Evolutionary conservation across 805 yeast species (phyloP).

Genomic region (Kregervanrija delftensis): DNA sequence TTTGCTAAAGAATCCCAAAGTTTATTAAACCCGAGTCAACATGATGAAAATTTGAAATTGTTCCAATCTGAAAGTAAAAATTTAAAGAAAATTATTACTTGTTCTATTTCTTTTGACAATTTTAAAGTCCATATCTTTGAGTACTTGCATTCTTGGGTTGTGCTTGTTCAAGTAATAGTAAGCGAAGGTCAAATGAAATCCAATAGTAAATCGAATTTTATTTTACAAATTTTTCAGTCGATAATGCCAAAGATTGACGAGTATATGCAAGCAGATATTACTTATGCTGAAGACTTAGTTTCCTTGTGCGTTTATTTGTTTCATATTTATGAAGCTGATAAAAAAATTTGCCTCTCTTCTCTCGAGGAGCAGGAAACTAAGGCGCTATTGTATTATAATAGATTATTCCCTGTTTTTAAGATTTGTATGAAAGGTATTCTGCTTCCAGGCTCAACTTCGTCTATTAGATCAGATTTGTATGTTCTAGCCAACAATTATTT

Average conservation of each 20-base stretch:
- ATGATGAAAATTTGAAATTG: constrained; percentile 9
- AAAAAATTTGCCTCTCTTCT: constrained; percentile 15
- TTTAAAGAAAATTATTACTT: constrained; percentile 34
- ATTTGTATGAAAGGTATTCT: constrained; percentile 69
- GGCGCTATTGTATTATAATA: constrained; percentile 34
- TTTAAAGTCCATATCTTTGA: constrained; percentile 48
- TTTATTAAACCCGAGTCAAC: constrained; percentile 14
- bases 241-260: constrained; percentile 72
- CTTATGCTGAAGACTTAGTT: constrained; percentile 69
- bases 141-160: constrained; percentile 78
- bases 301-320: constrained; percentile 68
- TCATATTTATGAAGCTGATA: constrained; percentile 50
- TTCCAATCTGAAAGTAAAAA: constrained; percentile 19
- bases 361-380: constrained; percentile 25
- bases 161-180: constrained; percentile 65
- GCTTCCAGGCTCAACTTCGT: constrained; percentile 59
- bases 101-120: constrained; percentile 38
- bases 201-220: constrained; percentile 48
- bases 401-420: constrained; percentile 63
- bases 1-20: constrained; percentile 21
- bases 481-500: constrained; percentile 63
- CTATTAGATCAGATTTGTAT: constrained; percentile 73
- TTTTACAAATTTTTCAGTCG: constrained; percentile 69
- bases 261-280: constrained; percentile 58
- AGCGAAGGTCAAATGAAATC: constrained; percentile 49